Conservation (phyloP, 1,284 basidiomycete species). For the Ustilago bromivora region DNA sequence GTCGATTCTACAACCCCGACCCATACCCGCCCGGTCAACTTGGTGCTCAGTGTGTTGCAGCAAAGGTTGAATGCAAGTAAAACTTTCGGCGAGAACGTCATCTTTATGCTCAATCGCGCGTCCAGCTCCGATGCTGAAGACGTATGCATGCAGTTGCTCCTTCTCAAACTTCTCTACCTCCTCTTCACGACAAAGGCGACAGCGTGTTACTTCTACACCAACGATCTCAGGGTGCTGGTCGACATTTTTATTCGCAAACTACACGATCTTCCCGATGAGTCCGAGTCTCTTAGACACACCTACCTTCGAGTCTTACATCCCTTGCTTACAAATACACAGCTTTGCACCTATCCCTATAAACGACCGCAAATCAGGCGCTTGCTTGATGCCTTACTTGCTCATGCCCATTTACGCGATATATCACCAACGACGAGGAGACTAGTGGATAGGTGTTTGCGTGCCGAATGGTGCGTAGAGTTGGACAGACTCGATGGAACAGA, state of each 20-base stretch:
- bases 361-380: constrained; percentile 86
- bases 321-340: constrained; percentile 91
- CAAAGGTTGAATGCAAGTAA: constrained; percentile 84
- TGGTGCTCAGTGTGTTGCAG: constrained; percentile 85
- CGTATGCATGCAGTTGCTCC: constrained; percentile 91
- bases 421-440: constrained; percentile 87
- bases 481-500: constrained; percentile 52
- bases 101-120: constrained; percentile 97
- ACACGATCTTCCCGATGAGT: constrained; percentile 89
- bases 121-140: constrained; percentile 76
- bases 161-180: constrained; percentile 93
- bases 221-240: constrained; percentile 93
- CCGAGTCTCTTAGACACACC: constrained; percentile 95
- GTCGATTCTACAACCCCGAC: constrained; percentile 30
- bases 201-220: constrained; percentile 97
- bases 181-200: constrained; percentile 94
- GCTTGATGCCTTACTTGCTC: constrained; percentile 81
- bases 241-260: constrained; percentile 96
- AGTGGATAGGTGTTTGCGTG: constrained; percentile 88
- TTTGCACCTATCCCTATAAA: constrained; percentile 86
- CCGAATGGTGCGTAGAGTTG: constrained; percentile 80
- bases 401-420: constrained; percentile 77
- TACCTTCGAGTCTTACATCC: constrained; percentile 96
- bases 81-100: constrained; percentile 97
- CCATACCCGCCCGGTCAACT: constrained; percentile 73